phyloP scores from a whole-genome alignment of 192 early-diverging fungal genomes.

The Coemansia umbellata region DNA sequence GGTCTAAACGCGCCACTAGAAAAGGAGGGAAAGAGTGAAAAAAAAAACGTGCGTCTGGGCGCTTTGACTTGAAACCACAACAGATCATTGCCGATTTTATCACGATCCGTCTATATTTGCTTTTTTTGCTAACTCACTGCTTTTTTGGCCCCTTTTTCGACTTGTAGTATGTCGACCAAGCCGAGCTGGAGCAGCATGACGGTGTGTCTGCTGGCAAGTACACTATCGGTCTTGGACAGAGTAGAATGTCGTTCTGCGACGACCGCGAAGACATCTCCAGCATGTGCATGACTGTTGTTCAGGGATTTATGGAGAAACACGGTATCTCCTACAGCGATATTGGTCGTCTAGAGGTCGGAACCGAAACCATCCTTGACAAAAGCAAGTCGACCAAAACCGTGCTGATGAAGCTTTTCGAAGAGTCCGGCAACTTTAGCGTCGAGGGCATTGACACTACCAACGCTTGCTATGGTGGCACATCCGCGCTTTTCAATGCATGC shows the following conservation, averaged over 20 bases:
- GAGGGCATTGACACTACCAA: conserved; percentile 98
- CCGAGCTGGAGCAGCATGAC: conserved; percentile 76
- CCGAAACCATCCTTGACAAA: conserved; percentile 99
- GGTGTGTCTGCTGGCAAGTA: conserved; percentile 95
- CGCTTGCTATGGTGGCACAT: conserved; percentile 98
- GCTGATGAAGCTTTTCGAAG: conserved; percentile 92
- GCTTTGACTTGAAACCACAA: neutral
- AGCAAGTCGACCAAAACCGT: conserved; percentile 96
- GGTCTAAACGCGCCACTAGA: too few species aligned
- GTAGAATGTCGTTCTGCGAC: conserved; percentile 91
- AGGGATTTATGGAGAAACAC: conserved; percentile 92
- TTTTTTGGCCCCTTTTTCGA: neutral
- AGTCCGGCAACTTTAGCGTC: conserved; percentile 87
- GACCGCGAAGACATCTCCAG: conserved; percentile 75
- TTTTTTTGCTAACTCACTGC: neutral
- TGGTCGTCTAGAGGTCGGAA: conserved; percentile 95
- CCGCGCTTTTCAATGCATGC: conserved; percentile 92
- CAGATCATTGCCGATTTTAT: neutral
- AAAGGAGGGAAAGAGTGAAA: neutral
- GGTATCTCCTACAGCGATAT: conserved; percentile 78
- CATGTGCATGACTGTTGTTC: conserved; percentile 65
- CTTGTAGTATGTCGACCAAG: conserved; percentile 43
- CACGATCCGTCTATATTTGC: neutral
- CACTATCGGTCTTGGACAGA: conserved; percentile 96
- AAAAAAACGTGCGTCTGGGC: neutral